Base-by-base conservation (phyloP, 192 early-diverging fungal genomes). In the Rhizoclosmatium globosum region DNA sequence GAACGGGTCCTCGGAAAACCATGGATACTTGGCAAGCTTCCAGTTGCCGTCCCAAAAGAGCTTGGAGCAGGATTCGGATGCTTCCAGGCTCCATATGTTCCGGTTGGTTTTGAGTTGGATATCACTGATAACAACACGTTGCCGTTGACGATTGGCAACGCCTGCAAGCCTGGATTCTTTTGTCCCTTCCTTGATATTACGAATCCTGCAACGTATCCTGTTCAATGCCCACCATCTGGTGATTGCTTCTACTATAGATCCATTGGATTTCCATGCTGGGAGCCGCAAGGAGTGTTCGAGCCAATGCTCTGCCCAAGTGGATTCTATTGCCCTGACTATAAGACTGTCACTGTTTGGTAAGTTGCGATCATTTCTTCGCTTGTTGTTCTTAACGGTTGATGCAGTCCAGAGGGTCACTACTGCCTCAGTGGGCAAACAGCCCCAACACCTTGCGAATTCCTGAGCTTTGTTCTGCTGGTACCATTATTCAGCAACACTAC, bases 301-400 rank as follows among this genome's bases (percentile, higher is more conserved):
- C 87, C 87, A 2, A 82, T 70, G 64, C 48, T 76, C 15, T 87
- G 87, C 68, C 50, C 47, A n/a, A n/a, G 23, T 23, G 87, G 87
- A 11, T 85, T 64, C 59, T 85, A 78, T 48, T 85, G 84, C 44
- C 84, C 84, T 0, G 44, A 70, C 47, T 57, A 80, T 42, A 82
- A 60, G 15, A 78, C 74, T 6, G 46, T 79, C 21, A 64, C 71
- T 3, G 9, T 82, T 11, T 93, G 92, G 78, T 79, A 45, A n/a
- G 61, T 38, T 60, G 21, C 23, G 13, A 56, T 41, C 59, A n/a
- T n/a, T n/a, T n/a, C n/a, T 38, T 15, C 56, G 21, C 15, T 19
- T 47, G 19, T 2, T 19, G 19, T n/a, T 46, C 19, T 46, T 47
- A 47, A 65, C 38, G 17, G 17, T 65, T 19, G 13, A 9, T n/a